Base-by-base conservation (phyloP, 1,284 basidiomycete genomes). In the Stygiomarasmius scandens region DNA sequence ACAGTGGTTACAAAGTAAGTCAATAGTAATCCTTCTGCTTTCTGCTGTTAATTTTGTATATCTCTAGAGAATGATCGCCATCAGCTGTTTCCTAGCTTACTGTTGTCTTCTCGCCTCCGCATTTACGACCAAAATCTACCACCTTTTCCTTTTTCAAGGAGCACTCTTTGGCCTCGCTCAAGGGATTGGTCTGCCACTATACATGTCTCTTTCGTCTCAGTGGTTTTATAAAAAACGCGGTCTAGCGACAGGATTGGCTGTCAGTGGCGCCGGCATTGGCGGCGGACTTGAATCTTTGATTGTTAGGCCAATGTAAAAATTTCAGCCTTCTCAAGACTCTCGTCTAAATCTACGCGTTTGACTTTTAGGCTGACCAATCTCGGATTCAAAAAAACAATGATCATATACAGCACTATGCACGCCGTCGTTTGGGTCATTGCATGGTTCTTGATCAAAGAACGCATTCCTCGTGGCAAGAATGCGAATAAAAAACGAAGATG, bases 91-190 rank as follows among this genome's bases (percentile, higher is more conserved):
- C 23, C 54, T 68, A 14, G 55, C 59, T 27, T 67, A 67, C 47
- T 46, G 64, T 10, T 68, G 61, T 48, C 56, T 68, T 19, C 55
- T 68, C 10, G 67, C 59, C 3, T 65, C 65, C 2, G 64, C 67
- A 10, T 68, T 68, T 45, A 54, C 61, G 23, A 66, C 64, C 10
- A 65, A 66, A 45, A 51, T 67, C n/a, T 64, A 62, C 41, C 66
- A 68, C 24, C 24, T 68, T 10, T 68, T 66, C 57, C 56, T 68
- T n/a, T 65, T 66, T 46, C 67, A 68, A 50, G 67, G 67, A 9
- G 58, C 51, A 49, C 53, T 68, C 16, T 59, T 66, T 1, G 67
- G 67, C 9, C 38, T 68, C 22, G 62, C 66, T n/a, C 52, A 61
- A 19, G 67, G 67, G 1, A 63, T 68, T 6, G 56, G 63, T 1